Base-by-base conservation (phyloP, 352 stramenopile genomes). In the Achlya hypogyna region DNA sequence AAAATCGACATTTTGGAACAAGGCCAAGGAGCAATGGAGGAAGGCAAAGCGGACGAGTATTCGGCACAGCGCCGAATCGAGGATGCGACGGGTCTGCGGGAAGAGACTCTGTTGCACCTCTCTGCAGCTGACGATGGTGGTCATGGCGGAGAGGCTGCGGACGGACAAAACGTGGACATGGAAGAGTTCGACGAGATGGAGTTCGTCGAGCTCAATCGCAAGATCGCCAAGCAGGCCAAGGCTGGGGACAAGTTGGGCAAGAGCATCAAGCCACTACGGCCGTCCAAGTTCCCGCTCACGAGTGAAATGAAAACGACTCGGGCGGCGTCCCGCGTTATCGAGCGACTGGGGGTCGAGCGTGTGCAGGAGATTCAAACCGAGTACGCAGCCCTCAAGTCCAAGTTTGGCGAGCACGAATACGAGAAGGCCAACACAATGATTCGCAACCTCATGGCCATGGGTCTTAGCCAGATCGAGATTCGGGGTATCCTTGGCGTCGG, bases 381-480 rank as follows among this genome's bases (percentile, higher is more conserved):
- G 16, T 60, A 60, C 31, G 52, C 52, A 9, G 27, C 52, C 10
- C 31, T 60, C 18, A 60, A 60, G 52, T 60, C 52, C 52, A 60
- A 60, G 31, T 60, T 60, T 45, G 52, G 52, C 52, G 28, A 60
- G 31, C 28, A 23, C 52, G 52, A 60, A 16, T 60, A 60, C 52
- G 52, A 60, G 8, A 60, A 60, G 31, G 52, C 52, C 28, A 60
- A 60, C 52, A n/a, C 31, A 18, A 60, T 60, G 52, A 60, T 60
- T n/a, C 52, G 52, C 27, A 60, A 60, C 31, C 52, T 60, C 52
- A 60, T 60, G 52, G 27, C 52, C 25, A 60, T 60, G 52, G 52
- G 52, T 16, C 31, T 60, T 12, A 60, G 52, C 28, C 52, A 60
- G 28, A 60, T 60, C 18, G 52, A 60, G 35, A 60, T 60, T 16